phyloP scores from a whole-genome alignment of 1,284 basidiomycete species.

The Mycosarcoma maydis region DNA sequence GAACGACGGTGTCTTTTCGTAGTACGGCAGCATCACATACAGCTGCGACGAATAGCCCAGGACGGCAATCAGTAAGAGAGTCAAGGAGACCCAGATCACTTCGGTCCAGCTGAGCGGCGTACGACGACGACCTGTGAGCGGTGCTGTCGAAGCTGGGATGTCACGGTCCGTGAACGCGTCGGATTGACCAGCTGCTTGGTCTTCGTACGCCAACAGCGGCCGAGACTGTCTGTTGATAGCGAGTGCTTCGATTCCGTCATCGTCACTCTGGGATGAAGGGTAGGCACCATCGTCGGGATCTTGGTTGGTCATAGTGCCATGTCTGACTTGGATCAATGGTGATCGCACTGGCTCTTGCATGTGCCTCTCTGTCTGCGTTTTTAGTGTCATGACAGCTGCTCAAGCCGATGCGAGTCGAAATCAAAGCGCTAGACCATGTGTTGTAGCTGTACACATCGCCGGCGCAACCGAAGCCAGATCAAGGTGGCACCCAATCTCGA shows the following conservation, averaged over 20 bases:
- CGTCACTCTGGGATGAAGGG: constrained; percentile 30
- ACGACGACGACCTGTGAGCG: constrained; percentile 1
- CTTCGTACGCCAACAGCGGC: constrained; percentile 1
- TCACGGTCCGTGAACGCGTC: not conserved
- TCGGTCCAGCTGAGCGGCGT: constrained; percentile 43
- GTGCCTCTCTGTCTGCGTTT: not conserved
- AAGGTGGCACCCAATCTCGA: too few relatives aligned
- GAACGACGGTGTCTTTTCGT: constrained; percentile 44
- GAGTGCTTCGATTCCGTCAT: constrained; percentile 2
- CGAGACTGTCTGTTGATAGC: not conserved
- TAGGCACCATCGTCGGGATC: constrained; percentile 15
- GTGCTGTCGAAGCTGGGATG: not conserved
- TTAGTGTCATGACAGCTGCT: not conserved
- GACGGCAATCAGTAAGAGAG: constrained; percentile 46
- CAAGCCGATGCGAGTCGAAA: not conserved
- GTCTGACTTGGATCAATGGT: not conserved
- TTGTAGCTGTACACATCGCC: too few relatives aligned
- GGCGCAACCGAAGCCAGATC: too few relatives aligned
- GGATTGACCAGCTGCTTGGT: not conserved
- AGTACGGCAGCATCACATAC: constrained; percentile 60
- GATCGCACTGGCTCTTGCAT: not conserved
- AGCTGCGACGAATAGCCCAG: constrained; percentile 58
- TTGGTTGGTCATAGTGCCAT: not conserved
- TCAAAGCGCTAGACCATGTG: too few relatives aligned
- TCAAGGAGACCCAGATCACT: constrained; percentile 33